A percentile compares a stretch with the other conserved stretches of the same genome.
Evolutionary conservation across 768 basidiomycete species (phyloP).

Genomic region (Kwoniella dendrophila): DNA sequence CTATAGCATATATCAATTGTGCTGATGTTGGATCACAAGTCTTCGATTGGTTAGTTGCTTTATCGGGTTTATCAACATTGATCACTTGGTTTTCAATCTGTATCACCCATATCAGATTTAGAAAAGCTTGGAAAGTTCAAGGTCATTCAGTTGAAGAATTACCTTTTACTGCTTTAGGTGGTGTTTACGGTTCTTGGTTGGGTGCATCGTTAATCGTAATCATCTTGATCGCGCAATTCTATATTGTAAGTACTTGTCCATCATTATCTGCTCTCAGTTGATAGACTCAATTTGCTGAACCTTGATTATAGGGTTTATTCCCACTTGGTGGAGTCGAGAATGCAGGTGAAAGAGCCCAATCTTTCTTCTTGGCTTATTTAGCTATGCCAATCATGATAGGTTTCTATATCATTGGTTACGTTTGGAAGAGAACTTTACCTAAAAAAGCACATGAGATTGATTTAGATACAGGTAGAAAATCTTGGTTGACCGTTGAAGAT

Average conservation of each 20-base stretch:
- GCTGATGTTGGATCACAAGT: slow-evolving; percentile 30
- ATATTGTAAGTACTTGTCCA: slow-evolving; percentile 48
- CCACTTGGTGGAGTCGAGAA: slow-evolving; percentile 43
- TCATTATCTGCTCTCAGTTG: too few relatives aligned
- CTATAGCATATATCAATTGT: slow-evolving; percentile 48
- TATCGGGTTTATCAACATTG: slow-evolving; percentile 69
- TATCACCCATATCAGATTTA: slow-evolving; percentile 63
- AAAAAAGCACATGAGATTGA: slow-evolving; percentile 51
- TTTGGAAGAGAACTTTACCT: slow-evolving; percentile 50
- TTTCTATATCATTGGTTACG: slow-evolving; percentile 45
- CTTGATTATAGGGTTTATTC: slow-evolving; percentile 32
- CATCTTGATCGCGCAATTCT: slow-evolving; percentile 59
- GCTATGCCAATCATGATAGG: slow-evolving; percentile 47
- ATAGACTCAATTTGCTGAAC: neutral
- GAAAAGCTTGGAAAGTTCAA: slow-evolving; percentile 64
- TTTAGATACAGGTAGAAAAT: slow-evolving; percentile 54
- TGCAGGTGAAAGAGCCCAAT: slow-evolving; percentile 29
- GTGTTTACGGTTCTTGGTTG: slow-evolving; percentile 54
- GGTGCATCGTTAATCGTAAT: slow-evolving; percentile 63
- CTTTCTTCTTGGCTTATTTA: slow-evolving; percentile 54
- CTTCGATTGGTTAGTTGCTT: slow-evolving; percentile 61
- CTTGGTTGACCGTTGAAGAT: slow-evolving; percentile 53
- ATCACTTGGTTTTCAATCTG: slow-evolving; percentile 68
- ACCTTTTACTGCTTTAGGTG: slow-evolving; percentile 63
- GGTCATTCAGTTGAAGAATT: slow-evolving; percentile 62